These are phyloP conservation scores for Yamadazyma dushanensis DNA, from an alignment of 1,139 yeast species.

Conservation along the genomic window DNA sequence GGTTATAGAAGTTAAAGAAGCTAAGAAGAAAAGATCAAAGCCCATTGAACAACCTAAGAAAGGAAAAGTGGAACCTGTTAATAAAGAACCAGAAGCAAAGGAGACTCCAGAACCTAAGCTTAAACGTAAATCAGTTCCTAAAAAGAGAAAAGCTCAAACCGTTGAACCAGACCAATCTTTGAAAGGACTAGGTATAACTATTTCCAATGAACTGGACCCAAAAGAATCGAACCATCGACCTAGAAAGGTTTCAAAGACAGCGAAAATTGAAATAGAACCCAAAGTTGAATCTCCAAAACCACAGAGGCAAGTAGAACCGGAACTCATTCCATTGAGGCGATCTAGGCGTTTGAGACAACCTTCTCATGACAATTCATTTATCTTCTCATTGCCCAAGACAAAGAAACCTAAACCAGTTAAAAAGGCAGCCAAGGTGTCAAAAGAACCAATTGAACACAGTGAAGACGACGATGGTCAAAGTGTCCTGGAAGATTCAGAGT, in stretches of 20 bases:
- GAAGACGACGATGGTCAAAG: slow-evolving; percentile 1
- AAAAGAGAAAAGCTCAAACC: no score
- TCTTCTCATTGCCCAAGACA: slow-evolving; percentile 3
- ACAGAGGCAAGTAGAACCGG: neutral
- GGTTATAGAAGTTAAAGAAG: no score
- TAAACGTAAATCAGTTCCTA: no score
- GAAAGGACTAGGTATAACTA: no score
- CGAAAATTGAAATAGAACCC: neutral
- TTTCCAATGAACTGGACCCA: no score
- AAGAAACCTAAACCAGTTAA: neutral
- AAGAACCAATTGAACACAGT: neutral
- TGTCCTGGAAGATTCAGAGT: slow-evolving; percentile 3
- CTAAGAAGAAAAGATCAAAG: no score
- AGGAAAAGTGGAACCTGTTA: no score
- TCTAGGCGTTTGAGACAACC: slow-evolving; percentile 2
- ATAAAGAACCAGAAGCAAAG: no score
- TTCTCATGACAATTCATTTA: slow-evolving; percentile 2
- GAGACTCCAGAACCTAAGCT: no score
- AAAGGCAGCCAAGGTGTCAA: neutral
- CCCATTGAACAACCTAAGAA: no score
- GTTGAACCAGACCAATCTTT: no score
- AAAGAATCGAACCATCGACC: neutral
- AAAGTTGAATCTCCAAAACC: no score
- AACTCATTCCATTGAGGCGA: neutral
- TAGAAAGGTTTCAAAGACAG: neutral